phyloP scores from a whole-genome alignment of 768 basidiomycete genomes.

The Naganishia antarctica region DNA sequence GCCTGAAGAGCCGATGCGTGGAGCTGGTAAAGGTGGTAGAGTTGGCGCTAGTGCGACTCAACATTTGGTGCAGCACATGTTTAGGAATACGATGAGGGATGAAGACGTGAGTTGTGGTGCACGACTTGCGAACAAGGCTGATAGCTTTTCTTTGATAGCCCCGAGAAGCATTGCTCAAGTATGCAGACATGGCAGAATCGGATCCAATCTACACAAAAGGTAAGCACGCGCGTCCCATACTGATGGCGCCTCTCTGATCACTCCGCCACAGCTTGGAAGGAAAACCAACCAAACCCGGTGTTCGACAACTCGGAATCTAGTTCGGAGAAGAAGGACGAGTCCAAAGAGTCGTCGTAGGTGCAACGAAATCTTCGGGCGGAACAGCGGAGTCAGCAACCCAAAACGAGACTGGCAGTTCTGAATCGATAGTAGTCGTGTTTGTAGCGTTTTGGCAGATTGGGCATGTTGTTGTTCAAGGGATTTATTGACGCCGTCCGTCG shows the following conservation, averaged over 20 bases:
- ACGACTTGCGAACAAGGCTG: background rate
- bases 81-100: constrained; percentile 81
- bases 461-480: too few relatives aligned
- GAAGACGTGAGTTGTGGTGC: constrained; percentile 73
- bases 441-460: too few relatives aligned
- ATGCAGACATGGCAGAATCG: constrained; percentile 68
- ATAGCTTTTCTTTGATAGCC: constrained; percentile 60
- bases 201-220: constrained; percentile 82
- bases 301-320: constrained; percentile 56
- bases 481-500: too few relatives aligned
- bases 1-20: constrained; percentile 86
- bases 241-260: constrained; percentile 32
- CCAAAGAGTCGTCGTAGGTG: constrained; percentile 51
- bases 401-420: too few relatives aligned
- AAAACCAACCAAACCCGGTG: constrained; percentile 79
- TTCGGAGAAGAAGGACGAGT: constrained; percentile 58
- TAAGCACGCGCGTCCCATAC: constrained; percentile 50
- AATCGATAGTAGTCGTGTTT: too few relatives aligned
- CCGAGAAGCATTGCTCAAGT: constrained; percentile 91
- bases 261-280: constrained; percentile 67
- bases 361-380: too few relatives aligned
- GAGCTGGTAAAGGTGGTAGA: constrained; percentile 86
- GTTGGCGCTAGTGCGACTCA: constrained; percentile 96
- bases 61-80: constrained; percentile 90
- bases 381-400: too few relatives aligned